Base-by-base conservation (phyloP, 169 alveolate genomes). In the Eimeria mitis region DNA sequence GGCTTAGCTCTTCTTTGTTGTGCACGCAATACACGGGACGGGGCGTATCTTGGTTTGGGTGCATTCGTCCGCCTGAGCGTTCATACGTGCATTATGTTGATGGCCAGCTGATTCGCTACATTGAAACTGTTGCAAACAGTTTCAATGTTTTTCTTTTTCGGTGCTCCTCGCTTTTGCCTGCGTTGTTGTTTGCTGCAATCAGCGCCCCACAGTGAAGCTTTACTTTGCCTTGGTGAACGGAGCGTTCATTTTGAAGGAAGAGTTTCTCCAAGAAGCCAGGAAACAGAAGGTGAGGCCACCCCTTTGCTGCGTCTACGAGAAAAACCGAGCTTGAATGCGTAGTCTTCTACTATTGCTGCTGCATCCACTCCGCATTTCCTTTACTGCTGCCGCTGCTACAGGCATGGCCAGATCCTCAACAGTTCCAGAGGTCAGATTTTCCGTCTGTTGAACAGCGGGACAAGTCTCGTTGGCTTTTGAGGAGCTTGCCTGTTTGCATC, bases 341-440 rank as follows among this genome's bases (percentile, higher is more conserved):
- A 31, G 52, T 6, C 19, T 78, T 6, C 40, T 34, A 31, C 65
- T 23, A 28, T 6, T 84, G 42, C 76, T 63, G 47, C 68, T 63
- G 70, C 49, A 42, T 23, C 21, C 37, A 31, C 83, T 6, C 25
- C 37, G 61, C 83, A 61, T 87, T 61, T 8, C 84, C 11, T 61
- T 16, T 63, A 42, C 83, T 47, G 83, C 31, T 52, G 59, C 71
- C 8, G 52, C 83, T 61, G 83, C 83, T 37, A 13, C 81, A 87
- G 94, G 94, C 59, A 61, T 87, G 94, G 94, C 94, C 94, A 87
- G 94, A 87, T 61, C 94, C 94, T 54, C 28, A n/a, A 9, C 94
- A 87, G 70, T 87, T 63, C 84, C 94, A 87, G 94, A 49, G 94
- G 83, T 52, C 61, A 61, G 94, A 87, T 54, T 87, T 87, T n/a